Percentiles rank a stretch among this genome's conserved stretches.
Conservation (phyloP, 2,329 filamentous ascomycete genomes). For the Neurospora sp. region DNA sequence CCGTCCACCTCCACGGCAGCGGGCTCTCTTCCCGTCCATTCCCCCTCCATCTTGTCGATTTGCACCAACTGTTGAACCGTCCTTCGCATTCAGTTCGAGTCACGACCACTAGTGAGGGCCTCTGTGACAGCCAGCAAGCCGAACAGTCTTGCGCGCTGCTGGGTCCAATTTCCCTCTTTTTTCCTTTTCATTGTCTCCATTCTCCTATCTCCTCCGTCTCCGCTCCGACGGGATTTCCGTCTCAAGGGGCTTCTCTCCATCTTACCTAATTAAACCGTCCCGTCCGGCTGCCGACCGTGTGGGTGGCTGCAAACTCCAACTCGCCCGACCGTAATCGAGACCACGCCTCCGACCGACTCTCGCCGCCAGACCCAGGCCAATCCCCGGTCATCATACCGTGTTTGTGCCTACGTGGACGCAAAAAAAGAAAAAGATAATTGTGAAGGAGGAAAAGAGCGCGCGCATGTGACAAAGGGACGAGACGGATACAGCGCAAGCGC, state of each 20-base stretch:
- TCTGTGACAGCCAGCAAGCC: conserved; percentile 11
- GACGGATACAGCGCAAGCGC: neutral
- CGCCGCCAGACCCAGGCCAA: neutral
- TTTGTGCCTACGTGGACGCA: neutral
- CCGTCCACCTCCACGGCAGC: neutral
- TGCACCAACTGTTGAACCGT: neutral
- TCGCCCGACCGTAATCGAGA: neutral
- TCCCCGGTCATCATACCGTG: neutral
- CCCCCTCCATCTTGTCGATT: neutral
- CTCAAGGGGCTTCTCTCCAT: neutral
- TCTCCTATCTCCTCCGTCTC: neutral
- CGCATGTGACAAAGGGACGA: neutral
- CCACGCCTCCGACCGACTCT: neutral
- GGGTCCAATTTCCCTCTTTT: conserved; percentile 9
- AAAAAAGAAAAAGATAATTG: neutral
- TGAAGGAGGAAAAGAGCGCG: neutral
- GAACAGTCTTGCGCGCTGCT: conserved; percentile 15
- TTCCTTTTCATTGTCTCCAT: conserved; percentile 1
- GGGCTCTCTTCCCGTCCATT: neutral
- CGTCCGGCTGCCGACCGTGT: neutral
- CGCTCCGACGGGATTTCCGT: neutral
- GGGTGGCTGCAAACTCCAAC: neutral
- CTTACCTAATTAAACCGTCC: neutral
- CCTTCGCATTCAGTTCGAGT: neutral
- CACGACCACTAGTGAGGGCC: conserved; percentile 4